Base-by-base conservation (phyloP, 371 early-diverging fungal genomes). In the Coemansia sp. region DNA sequence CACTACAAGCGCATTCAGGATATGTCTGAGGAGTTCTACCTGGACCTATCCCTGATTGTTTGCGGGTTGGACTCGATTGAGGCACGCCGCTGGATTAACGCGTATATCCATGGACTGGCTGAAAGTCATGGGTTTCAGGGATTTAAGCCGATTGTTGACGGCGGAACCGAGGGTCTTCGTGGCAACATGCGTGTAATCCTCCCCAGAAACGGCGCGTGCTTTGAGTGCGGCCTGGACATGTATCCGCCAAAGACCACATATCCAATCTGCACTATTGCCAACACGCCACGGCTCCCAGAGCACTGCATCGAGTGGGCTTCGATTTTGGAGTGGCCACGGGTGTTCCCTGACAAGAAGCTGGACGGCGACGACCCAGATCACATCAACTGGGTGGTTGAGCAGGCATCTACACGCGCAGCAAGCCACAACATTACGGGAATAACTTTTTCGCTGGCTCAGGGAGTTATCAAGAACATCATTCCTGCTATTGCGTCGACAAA, bases 41-140 rank as follows among this genome's bases (percentile, higher is more conserved):
- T 79, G 26, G 88, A 92, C 67, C 96, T 97, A 77, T 84, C 89
- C 3, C 70, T 96, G 23, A 87, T 98, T 36, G 89, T 98, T 54
- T 94, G 96, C 69, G 98, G 98, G 4, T 77, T 98, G 69, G 98
- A 98, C 76, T 92, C 92, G 1, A 90, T 98, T 6, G 96, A 95
- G 69, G 97, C 98, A 1, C 86, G 98, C 29, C 87, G 97, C 55
- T 98, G 98, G 98, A 94, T 97, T 41, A 98, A 96, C 74, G 93
- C 94, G 4, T 93, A 90, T 23, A 59, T 96, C 19, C 82, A 91
- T 17, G 83, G 85, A 6, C 87, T 96, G 86, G 86, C 84, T 6
- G 92, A 92, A 41, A 82, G 82, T 19, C 90, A 90, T 4, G 83
- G 86, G 61, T 85, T 88, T 0, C 83, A 83, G 15, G 83, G 87